Base-by-base conservation (phyloP, 2,329 filamentous ascomycete genomes). In the Thermochaetoides dissita region DNA sequence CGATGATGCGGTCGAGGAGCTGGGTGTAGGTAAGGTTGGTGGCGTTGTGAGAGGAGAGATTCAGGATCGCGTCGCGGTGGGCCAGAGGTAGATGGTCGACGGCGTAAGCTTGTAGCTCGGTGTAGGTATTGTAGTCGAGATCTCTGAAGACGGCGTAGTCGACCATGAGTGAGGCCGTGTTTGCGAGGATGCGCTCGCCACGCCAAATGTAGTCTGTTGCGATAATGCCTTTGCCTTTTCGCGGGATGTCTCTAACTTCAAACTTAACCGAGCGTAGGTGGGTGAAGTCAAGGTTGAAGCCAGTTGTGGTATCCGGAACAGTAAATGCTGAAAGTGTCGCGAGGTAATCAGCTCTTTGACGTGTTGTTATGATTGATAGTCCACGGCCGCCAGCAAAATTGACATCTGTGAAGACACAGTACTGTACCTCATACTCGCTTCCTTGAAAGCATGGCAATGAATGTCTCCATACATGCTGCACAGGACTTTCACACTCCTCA, bases 171-270 rank as follows among this genome's bases (percentile, higher is more conserved):
- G 59, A 60, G 8, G 57, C 55, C 36, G 62, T 63, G 47, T 59
- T 59, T 44, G 56, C 57, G 52, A 64, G 57, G 50, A 66, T 59
- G 36, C 54, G 50, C 39, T 64, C 61, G 33, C 63, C 62, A 30
- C 60, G 53, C 30, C 48, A 44, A 47, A 65, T 58, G 46, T 50
- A 53, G 30, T 49, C 41, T 5, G 48, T 57, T 8, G 63, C 63
- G 6, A 63, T 54, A 6, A 64, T 47, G 29, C 63, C 63, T 45
- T 58, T 55, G 34, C 57, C 63, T 46, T 64, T 66, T 30, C 62
- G 61, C 7, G 59, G 58, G 30, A 66, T 55, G 8, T 54, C 54
- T 24, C 56, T 55, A n/a, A 64, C 53, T 36, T 54, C 48, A 51
- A 59, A 64, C 35, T 51, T 10, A 10, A 7, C 10, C 6, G 34